Percentiles rank a stretch among this genome's conserved stretches.
Conservation (phyloP, 257 asterid genomes). For the Phtheirospermum japonicum region DNA sequence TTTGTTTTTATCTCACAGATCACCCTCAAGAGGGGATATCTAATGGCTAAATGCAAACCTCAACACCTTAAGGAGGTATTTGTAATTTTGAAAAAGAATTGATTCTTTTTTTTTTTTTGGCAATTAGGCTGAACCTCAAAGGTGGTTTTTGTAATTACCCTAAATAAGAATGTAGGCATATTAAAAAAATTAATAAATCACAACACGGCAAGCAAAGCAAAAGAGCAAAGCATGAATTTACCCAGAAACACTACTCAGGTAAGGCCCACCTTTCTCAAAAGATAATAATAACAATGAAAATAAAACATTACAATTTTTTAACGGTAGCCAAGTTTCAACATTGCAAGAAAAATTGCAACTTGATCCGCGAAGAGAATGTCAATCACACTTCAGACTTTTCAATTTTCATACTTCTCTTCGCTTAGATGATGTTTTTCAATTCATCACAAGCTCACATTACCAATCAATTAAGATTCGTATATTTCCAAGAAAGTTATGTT, state of each 20-base stretch:
- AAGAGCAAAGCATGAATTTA: background rate
- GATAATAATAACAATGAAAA: too few relatives aligned
- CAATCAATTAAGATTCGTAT: background rate
- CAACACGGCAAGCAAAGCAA: background rate
- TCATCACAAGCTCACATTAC: background rate
- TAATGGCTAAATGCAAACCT: background rate
- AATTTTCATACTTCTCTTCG: background rate
- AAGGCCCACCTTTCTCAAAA: background rate
- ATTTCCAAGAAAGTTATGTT: conserved; percentile 20
- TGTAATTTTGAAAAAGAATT: background rate
- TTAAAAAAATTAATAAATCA: too few relatives aligned
- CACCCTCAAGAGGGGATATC: too few relatives aligned
- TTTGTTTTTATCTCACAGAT: too few relatives aligned
- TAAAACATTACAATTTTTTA: background rate
- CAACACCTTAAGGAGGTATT: background rate
- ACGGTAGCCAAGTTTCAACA: background rate
- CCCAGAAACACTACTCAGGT: background rate
- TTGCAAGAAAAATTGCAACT: background rate
- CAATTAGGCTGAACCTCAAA: background rate
- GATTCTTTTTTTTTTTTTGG: background rate
- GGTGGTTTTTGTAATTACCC: too few relatives aligned
- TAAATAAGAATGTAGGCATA: too few relatives aligned
- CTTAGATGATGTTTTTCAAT: conserved; percentile 6
- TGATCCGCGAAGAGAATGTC: too few relatives aligned
- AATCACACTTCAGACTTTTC: background rate